Conservation (phyloP, 768 basidiomycete genomes). For the Hemileccinum impolitum region DNA sequence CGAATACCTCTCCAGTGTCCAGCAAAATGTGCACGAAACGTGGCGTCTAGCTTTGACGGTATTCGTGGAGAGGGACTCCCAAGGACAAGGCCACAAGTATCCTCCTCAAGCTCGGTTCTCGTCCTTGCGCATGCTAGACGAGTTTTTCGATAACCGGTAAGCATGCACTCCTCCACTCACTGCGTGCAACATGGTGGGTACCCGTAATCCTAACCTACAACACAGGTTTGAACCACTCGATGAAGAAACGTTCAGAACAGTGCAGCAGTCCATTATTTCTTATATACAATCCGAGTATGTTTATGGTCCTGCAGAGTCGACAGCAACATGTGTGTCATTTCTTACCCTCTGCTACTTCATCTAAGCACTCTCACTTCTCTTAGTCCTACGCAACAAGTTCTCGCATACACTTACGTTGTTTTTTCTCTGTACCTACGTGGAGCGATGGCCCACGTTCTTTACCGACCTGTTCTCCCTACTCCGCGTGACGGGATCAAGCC, state of each 20-base stretch:
- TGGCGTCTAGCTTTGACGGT: slow-evolving; percentile 81
- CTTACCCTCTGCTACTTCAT: background rate
- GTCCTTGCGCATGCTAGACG: slow-evolving; percentile 75
- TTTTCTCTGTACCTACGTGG: slow-evolving; percentile 83
- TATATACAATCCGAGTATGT: slow-evolving; percentile 91
- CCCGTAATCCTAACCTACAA: slow-evolving; percentile 8
- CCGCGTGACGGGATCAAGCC: slow-evolving; percentile 53
- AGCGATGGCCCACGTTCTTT: slow-evolving; percentile 87
- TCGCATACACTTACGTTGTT: slow-evolving; percentile 86
- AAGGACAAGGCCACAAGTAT: slow-evolving; percentile 60
- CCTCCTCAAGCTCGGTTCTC: slow-evolving; percentile 74
- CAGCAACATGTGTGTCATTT: slow-evolving; percentile 67
- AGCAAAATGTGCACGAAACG: slow-evolving; percentile 67
- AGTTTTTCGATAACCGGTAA: slow-evolving; percentile 80
- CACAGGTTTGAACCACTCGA: slow-evolving; percentile 64
- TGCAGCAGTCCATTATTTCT: slow-evolving; percentile 73
- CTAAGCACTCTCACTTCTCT: slow-evolving; percentile 13
- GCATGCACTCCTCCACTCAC: slow-evolving; percentile 27
- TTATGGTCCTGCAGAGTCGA: slow-evolving; percentile 77
- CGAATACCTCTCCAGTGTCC: slow-evolving; percentile 74
- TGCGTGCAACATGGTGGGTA: background rate
- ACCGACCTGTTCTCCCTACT: slow-evolving; percentile 72
- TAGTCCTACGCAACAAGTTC: slow-evolving; percentile 93
- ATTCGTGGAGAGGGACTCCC: slow-evolving; percentile 59
- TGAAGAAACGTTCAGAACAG: slow-evolving; percentile 60